Percentiles rank a stretch among this genome's conserved stretches.
These are phyloP conservation scores for Hypoxylon perforatum DNA, from an alignment of 495 filamentous ascomycete species.

Conservation along the genomic window DNA sequence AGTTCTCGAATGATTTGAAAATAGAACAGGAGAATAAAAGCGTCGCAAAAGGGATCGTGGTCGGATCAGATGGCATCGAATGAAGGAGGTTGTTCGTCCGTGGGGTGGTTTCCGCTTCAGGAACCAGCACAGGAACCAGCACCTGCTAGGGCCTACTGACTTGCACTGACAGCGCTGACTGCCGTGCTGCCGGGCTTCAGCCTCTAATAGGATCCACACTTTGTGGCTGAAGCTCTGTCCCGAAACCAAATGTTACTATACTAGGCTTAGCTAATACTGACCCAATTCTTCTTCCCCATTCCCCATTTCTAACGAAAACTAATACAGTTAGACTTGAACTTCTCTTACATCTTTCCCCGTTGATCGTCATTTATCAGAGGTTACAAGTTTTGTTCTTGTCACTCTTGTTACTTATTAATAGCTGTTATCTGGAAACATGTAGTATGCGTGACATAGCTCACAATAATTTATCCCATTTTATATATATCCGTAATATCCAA, in stretches of 20 bases:
- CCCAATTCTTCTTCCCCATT: too few relatives aligned
- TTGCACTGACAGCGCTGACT: not conserved
- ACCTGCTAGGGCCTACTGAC: not conserved
- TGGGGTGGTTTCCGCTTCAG: slow-evolving; percentile 23
- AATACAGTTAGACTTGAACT: too few relatives aligned
- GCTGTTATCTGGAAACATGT: too few relatives aligned
- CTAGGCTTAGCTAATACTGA: not conserved
- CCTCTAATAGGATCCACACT: slow-evolving; percentile 14
- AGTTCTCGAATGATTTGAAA: too few relatives aligned
- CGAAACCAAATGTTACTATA: slow-evolving; percentile 4
- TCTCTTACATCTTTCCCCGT: too few relatives aligned
- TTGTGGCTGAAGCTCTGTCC: slow-evolving; percentile 35
- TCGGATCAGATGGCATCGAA: too few relatives aligned
- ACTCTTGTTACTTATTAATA: too few relatives aligned
- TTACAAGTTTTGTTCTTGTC: too few relatives aligned
- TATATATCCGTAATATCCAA: not conserved
- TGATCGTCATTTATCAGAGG: too few relatives aligned
- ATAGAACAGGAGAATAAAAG: too few relatives aligned
- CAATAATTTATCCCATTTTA: not conserved
- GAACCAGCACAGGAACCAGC: slow-evolving; percentile 11
- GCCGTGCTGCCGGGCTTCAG: slow-evolving; percentile 29
- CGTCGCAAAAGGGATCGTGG: too few relatives aligned
- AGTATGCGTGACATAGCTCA: slow-evolving; percentile 18
- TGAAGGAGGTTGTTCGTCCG: slow-evolving; percentile 14
- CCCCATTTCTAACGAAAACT: too few relatives aligned